Conservation (phyloP, 495 filamentous ascomycete species). For the Neurospora discreta region DNA sequence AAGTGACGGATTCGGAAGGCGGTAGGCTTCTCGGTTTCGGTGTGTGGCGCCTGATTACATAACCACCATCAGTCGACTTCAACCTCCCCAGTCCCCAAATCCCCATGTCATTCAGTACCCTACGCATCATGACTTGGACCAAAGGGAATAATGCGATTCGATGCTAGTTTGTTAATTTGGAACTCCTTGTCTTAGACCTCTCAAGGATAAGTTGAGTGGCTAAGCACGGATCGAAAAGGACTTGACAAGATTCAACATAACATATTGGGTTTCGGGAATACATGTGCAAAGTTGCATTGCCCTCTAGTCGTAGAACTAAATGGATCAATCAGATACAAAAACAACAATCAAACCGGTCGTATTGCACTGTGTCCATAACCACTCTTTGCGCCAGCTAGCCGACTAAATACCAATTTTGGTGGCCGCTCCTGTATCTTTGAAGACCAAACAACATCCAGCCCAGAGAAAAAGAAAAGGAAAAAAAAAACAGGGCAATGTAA, state of each 20-base stretch:
- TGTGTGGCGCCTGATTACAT: not conserved
- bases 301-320: too few species aligned
- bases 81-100: not conserved
- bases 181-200: too few species aligned
- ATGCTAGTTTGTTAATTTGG: too few species aligned
- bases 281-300: too few species aligned
- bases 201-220: too few species aligned
- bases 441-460: not conserved
- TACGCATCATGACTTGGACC: not conserved
- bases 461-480: not conserved
- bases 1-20: not conserved
- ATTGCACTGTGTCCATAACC: not conserved
- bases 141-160: too few species aligned
- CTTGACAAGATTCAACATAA: too few species aligned
- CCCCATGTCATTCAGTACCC: not conserved
- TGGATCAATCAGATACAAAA: too few species aligned
- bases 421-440: not conserved
- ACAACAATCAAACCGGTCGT: too few species aligned
- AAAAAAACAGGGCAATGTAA: not conserved
- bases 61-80: not conserved
- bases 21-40: constrained; percentile 1
- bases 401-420: not conserved
- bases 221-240: too few species aligned
- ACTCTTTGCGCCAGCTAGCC: not conserved
- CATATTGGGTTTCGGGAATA: too few species aligned